Conservation (phyloP, 495 filamentous ascomycete species). For the Xylaria curta region DNA sequence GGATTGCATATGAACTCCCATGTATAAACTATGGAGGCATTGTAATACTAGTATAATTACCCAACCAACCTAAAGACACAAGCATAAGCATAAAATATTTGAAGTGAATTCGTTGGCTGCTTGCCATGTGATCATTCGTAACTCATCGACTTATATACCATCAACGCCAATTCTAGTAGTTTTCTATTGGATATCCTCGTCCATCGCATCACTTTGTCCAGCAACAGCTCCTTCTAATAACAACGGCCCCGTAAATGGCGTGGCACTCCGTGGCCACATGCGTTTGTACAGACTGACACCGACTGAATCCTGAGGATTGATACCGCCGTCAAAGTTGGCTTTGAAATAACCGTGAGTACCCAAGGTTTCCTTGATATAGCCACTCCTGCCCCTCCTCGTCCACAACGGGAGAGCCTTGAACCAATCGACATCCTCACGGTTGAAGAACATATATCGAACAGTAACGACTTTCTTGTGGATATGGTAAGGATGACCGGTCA, state of each 20-base stretch:
- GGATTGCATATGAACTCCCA: background rate
- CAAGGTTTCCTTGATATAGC: conserved; percentile 89
- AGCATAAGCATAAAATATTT: background rate
- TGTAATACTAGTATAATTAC: conserved; percentile 12
- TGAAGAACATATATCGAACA: conserved; percentile 99
- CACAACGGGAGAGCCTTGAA: conserved; percentile 96
- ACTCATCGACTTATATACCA: conserved; percentile 3
- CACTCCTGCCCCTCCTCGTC: conserved; percentile 86
- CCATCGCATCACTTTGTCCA: conserved; percentile 45
- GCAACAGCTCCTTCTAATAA: conserved; percentile 37
- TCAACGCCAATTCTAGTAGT: conserved; percentile 14
- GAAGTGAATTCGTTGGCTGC: conserved; percentile 8
- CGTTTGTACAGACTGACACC: conserved; percentile 94
- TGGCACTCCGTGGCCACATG: conserved; percentile 79
- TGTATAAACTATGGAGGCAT: background rate
- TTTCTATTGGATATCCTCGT: conserved; percentile 45
- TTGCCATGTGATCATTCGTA: conserved; percentile 18
- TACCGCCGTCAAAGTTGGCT: conserved; percentile 92
- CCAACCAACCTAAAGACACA: background rate
- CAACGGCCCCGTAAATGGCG: conserved; percentile 52
- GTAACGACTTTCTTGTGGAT: conserved; percentile 98
- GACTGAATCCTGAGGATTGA: conserved; percentile 92
- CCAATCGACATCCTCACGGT: conserved; percentile 90
- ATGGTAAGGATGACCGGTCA: conserved; percentile 96
- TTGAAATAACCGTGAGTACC: conserved; percentile 99